A percentile compares a stretch with the other conserved stretches of the same genome.
These are phyloP conservation scores for Colletotrichum acutatum DNA, from an alignment of 2,329 filamentous ascomycete genomes.

Conservation along the genomic window DNA sequence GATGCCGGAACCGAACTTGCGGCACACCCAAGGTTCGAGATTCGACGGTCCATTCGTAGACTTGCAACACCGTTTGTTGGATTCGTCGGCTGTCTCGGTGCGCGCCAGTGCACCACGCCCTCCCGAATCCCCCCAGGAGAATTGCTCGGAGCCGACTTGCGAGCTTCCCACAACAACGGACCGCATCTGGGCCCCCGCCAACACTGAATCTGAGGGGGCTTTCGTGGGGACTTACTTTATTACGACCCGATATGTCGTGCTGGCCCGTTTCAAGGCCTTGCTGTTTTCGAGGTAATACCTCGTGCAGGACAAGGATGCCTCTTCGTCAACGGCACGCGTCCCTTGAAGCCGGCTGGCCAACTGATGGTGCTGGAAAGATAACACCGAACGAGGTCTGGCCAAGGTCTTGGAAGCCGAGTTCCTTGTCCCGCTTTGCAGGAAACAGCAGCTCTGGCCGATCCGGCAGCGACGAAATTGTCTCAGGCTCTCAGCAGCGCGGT, in stretches of 20 bases:
- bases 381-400: conserved; percentile 15
- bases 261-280: conserved; percentile 26
- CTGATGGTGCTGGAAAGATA: conserved; percentile 3
- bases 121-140: conserved; percentile 1
- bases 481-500: background rate
- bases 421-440: background rate
- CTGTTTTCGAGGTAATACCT: background rate
- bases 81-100: conserved; percentile 17
- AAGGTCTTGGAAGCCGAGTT: background rate
- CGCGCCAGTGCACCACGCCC: background rate
- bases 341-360: conserved; percentile 12
- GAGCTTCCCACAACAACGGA: conserved; percentile 6
- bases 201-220: conserved; percentile 28
- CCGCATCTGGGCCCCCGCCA: background rate
- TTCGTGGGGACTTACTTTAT: conserved; percentile 24
- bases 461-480: background rate
- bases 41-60: background rate
- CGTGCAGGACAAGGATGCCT: conserved; percentile 25
- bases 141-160: conserved; percentile 29
- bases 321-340: conserved; percentile 20
- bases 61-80: background rate
- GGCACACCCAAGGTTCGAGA: conserved; percentile 1
- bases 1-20: conserved; percentile 23
- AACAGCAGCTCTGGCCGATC: background rate
- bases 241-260: conserved; percentile 30